Evolutionary conservation across 2,329 filamentous ascomycete genomes (phyloP).

Genomic region (Fusarium sp.): DNA sequence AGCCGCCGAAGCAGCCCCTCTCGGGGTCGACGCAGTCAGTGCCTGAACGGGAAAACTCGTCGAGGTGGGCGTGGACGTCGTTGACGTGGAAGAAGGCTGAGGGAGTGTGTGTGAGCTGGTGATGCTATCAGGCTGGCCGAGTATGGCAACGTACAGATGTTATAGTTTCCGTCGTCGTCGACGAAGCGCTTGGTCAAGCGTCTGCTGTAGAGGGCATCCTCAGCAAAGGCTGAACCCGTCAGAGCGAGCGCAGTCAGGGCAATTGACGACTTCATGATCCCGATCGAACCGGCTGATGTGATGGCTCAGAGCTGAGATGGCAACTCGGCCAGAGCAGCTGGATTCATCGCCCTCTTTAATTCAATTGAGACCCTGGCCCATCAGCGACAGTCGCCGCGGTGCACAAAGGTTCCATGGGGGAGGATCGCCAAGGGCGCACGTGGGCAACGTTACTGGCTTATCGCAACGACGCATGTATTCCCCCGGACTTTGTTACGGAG

Average conservation of each 20-base stretch:
- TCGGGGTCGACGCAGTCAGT: constrained; percentile 67
- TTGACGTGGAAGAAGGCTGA: constrained; percentile 73
- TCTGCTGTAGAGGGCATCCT: constrained; percentile 60
- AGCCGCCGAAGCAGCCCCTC: constrained; percentile 70
- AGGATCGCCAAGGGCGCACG: constrained; percentile 43
- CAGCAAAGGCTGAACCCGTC: constrained; percentile 45
- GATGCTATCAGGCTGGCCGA: not conserved
- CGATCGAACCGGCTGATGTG: not conserved
- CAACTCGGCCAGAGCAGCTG: not conserved
- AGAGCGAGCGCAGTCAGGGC: constrained; percentile 40
- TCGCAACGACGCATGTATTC: constrained; percentile 20
- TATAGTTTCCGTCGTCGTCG: constrained; percentile 60
- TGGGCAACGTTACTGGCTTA: constrained; percentile 42
- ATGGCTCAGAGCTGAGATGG: not conserved
- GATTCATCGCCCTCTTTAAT: constrained; percentile 32
- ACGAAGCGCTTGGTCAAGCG: constrained; percentile 60
- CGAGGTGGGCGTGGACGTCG: constrained; percentile 73
- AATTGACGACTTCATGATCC: constrained; percentile 38
- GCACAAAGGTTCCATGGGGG: constrained; percentile 27
- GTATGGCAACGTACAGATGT: constrained; percentile 54
- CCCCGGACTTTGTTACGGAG: not conserved
- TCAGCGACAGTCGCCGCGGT: constrained; percentile 19
- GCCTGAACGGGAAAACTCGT: constrained; percentile 68
- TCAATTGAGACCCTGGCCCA: constrained; percentile 12
- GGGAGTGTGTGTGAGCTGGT: not conserved